Base-by-base conservation (phyloP, 257 asterid species). In the Nicotiana paniculata region DNA sequence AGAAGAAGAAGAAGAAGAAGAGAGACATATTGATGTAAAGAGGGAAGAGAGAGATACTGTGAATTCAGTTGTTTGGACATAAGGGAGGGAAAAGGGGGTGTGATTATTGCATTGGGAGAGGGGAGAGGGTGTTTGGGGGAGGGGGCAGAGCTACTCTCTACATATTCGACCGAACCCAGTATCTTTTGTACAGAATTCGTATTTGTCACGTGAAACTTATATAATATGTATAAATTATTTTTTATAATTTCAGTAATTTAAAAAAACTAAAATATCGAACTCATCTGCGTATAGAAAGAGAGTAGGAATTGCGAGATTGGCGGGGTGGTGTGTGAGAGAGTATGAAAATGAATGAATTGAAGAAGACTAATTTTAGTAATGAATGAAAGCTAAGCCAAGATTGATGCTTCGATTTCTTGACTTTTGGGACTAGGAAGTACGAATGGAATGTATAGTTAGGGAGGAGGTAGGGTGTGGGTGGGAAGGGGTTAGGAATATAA, bases 21-120 rank as follows among this genome's bases (percentile, higher is more conserved):
- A 37, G 76, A 82, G 86, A 82, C 90, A 90, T 90, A 77, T 82
- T 66, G 18, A 57, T n/a, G 53, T 26, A 74, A 9, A 48, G 28
- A 74, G 64, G 68, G 48, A 32, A 28, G 9, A 82, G 66, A 57
- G 12, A 68, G 82, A 65, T 48, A 17, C 61, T 61, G 75, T 66
- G 30, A 21, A 85, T 57, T 81, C 30, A 28, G 86, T 67, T 81
- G 70, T 83, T 82, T 65, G 82, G 81, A 82, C 87, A 84, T 79
- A 83, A 62, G 59, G 63, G 85, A n/a, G 75, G 82, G 69, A 35
- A 58, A 55, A 75, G 35, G 28, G 21, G 16, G 24, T 7, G 28
- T 8, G 63, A 58, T 24, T 37, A 24, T 74, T 74, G 59, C 37
- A 24, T 24, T 13, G n/a, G 5, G n/a, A 37, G 33, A 7, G 6